phyloP scores from a whole-genome alignment of 306 rosid genomes.

The Neltuma alba region DNA sequence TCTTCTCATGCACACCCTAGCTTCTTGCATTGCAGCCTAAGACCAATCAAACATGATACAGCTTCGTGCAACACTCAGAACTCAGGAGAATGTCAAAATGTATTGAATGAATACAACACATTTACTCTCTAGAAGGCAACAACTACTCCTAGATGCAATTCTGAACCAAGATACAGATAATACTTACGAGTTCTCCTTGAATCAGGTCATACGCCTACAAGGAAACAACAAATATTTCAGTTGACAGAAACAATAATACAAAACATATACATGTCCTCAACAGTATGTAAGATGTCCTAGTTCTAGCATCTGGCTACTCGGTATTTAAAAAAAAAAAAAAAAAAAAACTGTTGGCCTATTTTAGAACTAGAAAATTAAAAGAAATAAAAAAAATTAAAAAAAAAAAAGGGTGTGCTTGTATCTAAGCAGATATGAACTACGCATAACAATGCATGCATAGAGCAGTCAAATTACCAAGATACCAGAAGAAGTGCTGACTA shows the following conservation, averaged over 20 bases:
- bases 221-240: slow-evolving; percentile 5
- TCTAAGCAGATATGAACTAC: slow-evolving; percentile 18
- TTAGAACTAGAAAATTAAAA: not conserved
- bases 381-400: not conserved
- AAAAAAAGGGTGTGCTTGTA: not conserved
- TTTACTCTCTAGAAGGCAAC: slow-evolving; percentile 12
- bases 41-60: slow-evolving; percentile 18
- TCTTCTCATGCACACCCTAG: not conserved
- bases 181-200: slow-evolving; percentile 93
- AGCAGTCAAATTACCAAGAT: slow-evolving; percentile 54
- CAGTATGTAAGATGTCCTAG: not conserved
- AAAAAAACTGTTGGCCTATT: slow-evolving; percentile 4
- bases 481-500: slow-evolving; percentile 56
- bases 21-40: slow-evolving; percentile 9
- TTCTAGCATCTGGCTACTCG: slow-evolving; percentile 19
- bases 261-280: slow-evolving; percentile 3
- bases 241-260: slow-evolving; percentile 24
- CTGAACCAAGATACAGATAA: slow-evolving; percentile 28
- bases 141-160: not conserved
- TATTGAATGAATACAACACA: slow-evolving; percentile 23
- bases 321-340: not conserved
- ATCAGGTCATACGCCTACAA: slow-evolving; percentile 85
- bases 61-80: not conserved
- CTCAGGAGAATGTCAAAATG: not conserved
- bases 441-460: slow-evolving; percentile 8